These are phyloP conservation scores for Pseudopithomyces maydicus DNA, from an alignment of 2,329 filamentous ascomycete genomes.

Conservation along the genomic window DNA sequence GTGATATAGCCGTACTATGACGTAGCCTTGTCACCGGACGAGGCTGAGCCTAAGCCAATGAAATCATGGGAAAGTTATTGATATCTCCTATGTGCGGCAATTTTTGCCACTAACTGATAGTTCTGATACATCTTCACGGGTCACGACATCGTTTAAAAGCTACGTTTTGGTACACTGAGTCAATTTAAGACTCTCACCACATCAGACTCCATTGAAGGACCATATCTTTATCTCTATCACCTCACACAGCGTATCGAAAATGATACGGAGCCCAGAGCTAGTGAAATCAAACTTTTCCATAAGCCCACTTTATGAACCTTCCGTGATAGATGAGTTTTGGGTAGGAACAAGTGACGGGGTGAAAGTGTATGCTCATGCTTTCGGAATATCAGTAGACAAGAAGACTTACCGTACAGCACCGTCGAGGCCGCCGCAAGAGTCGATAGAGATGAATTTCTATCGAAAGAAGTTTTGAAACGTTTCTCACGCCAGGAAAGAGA, in stretches of 20 bases:
- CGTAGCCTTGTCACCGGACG: no score
- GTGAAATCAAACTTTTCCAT: background rate
- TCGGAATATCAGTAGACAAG: background rate
- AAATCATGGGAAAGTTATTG: no score
- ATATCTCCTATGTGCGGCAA: no score
- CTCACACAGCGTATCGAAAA: background rate
- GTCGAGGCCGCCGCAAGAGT: background rate
- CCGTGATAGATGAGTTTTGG: background rate
- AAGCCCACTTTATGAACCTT: background rate
- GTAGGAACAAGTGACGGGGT: background rate
- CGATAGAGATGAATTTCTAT: background rate
- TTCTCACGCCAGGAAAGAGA: background rate
- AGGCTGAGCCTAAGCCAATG: no score
- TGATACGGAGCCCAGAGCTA: background rate
- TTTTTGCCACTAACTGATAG: no score
- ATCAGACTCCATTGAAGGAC: no score
- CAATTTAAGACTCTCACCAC: no score
- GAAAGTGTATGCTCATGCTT: background rate
- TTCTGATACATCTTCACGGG: no score
- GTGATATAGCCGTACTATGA: no score
- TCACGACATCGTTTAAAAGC: no score
- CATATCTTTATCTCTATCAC: background rate
- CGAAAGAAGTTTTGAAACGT: background rate
- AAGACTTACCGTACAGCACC: background rate
- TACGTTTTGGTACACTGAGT: no score